Evolutionary conservation across 148 eudicot genomes (phyloP).

Genomic region (Cornus florida): DNA sequence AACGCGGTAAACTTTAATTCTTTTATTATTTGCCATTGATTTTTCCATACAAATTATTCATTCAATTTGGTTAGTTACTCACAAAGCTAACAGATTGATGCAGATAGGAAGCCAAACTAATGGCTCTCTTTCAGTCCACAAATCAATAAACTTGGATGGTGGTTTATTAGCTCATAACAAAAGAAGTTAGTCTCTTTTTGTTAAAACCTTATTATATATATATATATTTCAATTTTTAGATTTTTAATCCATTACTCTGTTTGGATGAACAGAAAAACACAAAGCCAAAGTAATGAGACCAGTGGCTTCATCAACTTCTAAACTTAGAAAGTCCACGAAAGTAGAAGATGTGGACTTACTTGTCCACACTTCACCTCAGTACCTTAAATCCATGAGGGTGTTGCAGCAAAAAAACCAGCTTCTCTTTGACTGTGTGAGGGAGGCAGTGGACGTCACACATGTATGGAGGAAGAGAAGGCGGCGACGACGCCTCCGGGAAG

Average conservation of each 20-base stretch:
- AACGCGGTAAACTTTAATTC: slow-evolving; percentile 15
- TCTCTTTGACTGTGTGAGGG: slow-evolving; percentile 63
- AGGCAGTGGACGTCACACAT: slow-evolving; percentile 40
- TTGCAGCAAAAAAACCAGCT: slow-evolving; percentile 50
- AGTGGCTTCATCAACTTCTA: neutral
- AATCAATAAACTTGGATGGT: slow-evolving; percentile 29
- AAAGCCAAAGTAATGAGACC: neutral
- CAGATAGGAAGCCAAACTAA: slow-evolving; percentile 26
- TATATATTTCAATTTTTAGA: neutral
- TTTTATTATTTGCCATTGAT: neutral
- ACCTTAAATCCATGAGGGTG: slow-evolving; percentile 35
- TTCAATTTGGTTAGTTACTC: slow-evolving; percentile 2
- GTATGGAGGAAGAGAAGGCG: slow-evolving; percentile 12
- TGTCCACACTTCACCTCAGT: slow-evolving; percentile 15
- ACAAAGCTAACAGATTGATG: slow-evolving; percentile 40
- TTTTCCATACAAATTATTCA: neutral
- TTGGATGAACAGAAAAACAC: slow-evolving; percentile 13
- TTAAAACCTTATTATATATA: too few relatives aligned
- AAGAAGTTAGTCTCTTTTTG: too few relatives aligned
- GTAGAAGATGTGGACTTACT: neutral
- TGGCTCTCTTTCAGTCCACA: slow-evolving; percentile 72
- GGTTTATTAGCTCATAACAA: slow-evolving; percentile 20
- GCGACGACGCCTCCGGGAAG: slow-evolving; percentile 20
- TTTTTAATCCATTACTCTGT: neutral
- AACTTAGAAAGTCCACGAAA: neutral